Evolutionary conservation across 768 basidiomycete genomes (phyloP).

Genomic region (Xerocomellus amylosporus): DNA sequence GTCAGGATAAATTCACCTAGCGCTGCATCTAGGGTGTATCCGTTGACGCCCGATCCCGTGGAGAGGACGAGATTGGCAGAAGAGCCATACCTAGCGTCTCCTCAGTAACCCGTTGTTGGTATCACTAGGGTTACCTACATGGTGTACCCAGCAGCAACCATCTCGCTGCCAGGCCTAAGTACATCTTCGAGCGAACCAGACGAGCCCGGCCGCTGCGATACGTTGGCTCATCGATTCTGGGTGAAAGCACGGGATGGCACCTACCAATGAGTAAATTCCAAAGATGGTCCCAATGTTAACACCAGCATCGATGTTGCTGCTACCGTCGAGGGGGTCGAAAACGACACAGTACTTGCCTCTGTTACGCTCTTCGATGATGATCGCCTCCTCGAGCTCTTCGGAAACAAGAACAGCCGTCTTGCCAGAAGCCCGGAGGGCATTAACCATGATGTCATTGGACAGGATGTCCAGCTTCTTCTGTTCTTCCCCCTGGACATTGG

Average conservation of each 20-base stretch:
- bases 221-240: not conserved
- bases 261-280: slow-evolving; percentile 88
- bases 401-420: slow-evolving; percentile 96
- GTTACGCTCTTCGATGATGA: slow-evolving; percentile 79
- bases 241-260: slow-evolving; percentile 31
- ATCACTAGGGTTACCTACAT: slow-evolving; percentile 56
- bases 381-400: slow-evolving; percentile 90
- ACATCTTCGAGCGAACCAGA: slow-evolving; percentile 83
- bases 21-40: slow-evolving; percentile 93
- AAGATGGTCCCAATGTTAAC: slow-evolving; percentile 98
- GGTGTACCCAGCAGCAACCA: slow-evolving; percentile 98
- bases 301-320: slow-evolving; percentile 97
- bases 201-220: slow-evolving; percentile 64
- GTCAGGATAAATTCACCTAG: slow-evolving; percentile 99
- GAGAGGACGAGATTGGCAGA: slow-evolving; percentile 95
- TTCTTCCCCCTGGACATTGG: slow-evolving; percentile 96
- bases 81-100: slow-evolving; percentile 70
- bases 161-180: slow-evolving; percentile 87
- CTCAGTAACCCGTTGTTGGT: slow-evolving; percentile 9
- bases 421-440: slow-evolving; percentile 92
- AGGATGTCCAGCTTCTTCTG: slow-evolving; percentile 99
- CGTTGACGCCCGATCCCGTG: slow-evolving; percentile 94
- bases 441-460: slow-evolving; percentile 99
- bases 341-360: slow-evolving; percentile 95
- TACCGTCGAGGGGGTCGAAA: slow-evolving; percentile 96